phyloP scores from a whole-genome alignment of 2,329 filamentous ascomycete genomes.

The Cordyceps fumosorosea region DNA sequence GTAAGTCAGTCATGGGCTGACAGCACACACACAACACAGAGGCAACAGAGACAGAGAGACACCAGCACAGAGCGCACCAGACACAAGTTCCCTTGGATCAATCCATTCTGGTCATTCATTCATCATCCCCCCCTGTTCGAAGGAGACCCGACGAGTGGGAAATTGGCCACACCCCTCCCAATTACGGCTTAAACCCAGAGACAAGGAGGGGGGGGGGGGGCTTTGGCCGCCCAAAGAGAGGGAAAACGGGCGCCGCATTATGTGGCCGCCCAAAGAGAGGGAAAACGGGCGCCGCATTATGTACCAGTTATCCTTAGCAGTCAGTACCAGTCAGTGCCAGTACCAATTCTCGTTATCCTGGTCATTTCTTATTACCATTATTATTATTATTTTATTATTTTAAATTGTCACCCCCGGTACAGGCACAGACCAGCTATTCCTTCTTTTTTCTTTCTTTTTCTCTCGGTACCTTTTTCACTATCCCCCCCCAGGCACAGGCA shows the following conservation, averaged over 20 bases:
- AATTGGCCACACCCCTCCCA: constrained; percentile 12
- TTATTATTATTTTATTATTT: constrained; percentile 5
- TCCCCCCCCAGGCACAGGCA: background rate
- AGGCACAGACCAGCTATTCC: constrained; percentile 10
- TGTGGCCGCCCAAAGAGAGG: background rate
- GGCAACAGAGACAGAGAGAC: background rate
- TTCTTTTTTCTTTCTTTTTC: constrained; percentile 4
- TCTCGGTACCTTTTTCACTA: background rate
- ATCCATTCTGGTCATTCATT: background rate
- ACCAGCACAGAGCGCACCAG: background rate
- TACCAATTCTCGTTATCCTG: too few species aligned
- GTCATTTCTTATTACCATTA: background rate
- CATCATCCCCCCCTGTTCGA: constrained; percentile 11
- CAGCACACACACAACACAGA: background rate
- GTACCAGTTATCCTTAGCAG: background rate
- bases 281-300: constrained; percentile 1
- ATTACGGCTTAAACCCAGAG: constrained; percentile 9
- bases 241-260: constrained; percentile 11
- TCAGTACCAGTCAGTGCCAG: too few species aligned
- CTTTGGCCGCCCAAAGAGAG: constrained; percentile 3
- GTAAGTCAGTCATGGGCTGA: too few species aligned
- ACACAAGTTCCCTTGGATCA: background rate
- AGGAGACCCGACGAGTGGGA: constrained; percentile 14
- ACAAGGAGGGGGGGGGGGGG: constrained; percentile 7
- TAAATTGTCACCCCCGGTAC: background rate